Conservation (phyloP, 2,329 filamentous ascomycete genomes). For the Ceratocystis ficicola region DNA sequence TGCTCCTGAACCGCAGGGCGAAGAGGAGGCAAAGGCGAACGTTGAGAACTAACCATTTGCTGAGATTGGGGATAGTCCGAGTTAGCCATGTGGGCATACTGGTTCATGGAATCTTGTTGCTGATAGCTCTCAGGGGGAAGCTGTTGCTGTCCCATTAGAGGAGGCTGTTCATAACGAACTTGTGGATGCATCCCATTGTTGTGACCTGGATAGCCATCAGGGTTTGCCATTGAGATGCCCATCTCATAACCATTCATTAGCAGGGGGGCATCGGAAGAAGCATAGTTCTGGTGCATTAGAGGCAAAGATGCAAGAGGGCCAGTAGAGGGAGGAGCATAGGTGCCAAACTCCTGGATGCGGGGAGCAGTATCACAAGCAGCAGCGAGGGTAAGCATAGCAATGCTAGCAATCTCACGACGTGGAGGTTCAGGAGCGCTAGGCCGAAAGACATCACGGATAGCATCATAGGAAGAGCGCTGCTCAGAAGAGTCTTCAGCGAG, state of each 20-base stretch:
- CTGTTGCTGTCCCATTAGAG: neutral
- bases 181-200: constrained; percentile 1
- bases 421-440: constrained; percentile 28
- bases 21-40: constrained; percentile 19
- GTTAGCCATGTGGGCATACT: constrained; percentile 6
- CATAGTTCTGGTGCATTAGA: constrained; percentile 8
- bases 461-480: constrained; percentile 26
- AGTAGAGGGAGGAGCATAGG: neutral
- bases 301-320: neutral
- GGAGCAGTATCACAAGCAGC: constrained; percentile 8
- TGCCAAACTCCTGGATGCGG: constrained; percentile 1
- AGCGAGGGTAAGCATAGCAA: constrained; percentile 19
- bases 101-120: constrained; percentile 9
- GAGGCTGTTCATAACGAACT: constrained; percentile 12
- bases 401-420: constrained; percentile 15
- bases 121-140: constrained; percentile 14
- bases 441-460: constrained; percentile 33
- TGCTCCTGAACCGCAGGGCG: constrained; percentile 14
- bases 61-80: constrained; percentile 14
- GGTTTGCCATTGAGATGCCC: neutral
- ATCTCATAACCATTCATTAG: constrained; percentile 15
- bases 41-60: constrained; percentile 5
- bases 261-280: neutral
- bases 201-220: constrained; percentile 1
- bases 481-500: constrained; percentile 17